Conservation (phyloP, 106 monocot genomes). For the Acanthochlamys bracteata region DNA sequence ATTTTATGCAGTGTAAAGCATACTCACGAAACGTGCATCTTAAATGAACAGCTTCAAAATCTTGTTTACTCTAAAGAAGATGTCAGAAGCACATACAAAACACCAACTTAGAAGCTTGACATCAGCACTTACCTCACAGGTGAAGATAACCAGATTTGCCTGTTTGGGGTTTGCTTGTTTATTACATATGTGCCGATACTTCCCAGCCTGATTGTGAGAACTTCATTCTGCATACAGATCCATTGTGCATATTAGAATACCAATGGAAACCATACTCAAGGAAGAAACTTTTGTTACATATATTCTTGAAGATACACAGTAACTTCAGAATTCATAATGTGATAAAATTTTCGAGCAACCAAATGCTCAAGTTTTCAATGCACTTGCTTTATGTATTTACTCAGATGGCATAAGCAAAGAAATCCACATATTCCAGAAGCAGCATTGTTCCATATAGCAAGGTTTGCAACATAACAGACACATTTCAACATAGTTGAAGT, state of each 20-base stretch:
- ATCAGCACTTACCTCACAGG: slow-evolving; percentile 62
- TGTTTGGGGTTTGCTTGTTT: slow-evolving; percentile 97
- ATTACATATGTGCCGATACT: slow-evolving; percentile 83
- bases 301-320: not conserved
- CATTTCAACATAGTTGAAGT: no score
- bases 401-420: no score
- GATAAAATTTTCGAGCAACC: no score
- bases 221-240: slow-evolving; percentile 60
- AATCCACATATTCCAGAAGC: no score
- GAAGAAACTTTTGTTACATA: not conserved
- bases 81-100: not conserved
- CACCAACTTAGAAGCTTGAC: not conserved
- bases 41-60: not conserved
- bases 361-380: no score
- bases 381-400: no score
- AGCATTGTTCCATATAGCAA: no score
- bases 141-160: slow-evolving; percentile 96
- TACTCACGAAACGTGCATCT: no score
- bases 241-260: not conserved
- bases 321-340: not conserved
- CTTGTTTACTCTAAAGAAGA: not conserved
- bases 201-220: slow-evolving; percentile 84
- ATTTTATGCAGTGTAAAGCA: no score
- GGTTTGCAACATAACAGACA: no score
- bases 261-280: not conserved